Conservation (phyloP, 2,329 filamentous ascomycete species). For the Alternaria gaisen region DNA sequence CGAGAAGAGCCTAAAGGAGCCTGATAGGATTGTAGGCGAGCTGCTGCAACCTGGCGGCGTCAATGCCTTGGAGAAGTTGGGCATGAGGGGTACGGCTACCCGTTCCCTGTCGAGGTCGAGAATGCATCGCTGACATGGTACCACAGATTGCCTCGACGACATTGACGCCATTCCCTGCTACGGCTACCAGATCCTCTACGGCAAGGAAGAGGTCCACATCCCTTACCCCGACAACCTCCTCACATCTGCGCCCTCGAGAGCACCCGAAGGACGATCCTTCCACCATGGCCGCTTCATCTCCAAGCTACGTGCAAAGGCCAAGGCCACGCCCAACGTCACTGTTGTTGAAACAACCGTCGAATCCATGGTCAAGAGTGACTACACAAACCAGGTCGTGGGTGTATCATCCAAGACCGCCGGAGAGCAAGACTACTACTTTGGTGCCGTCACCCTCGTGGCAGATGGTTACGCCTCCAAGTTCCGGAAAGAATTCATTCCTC, state of each 20-base stretch:
- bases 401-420: slow-evolving; percentile 77
- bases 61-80: slow-evolving; percentile 79
- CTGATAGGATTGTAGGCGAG: slow-evolving; percentile 95
- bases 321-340: slow-evolving; percentile 81
- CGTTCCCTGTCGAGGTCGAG: neutral
- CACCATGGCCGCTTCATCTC: slow-evolving; percentile 95
- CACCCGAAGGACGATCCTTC: slow-evolving; percentile 79
- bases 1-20: slow-evolving; percentile 88
- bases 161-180: slow-evolving; percentile 86
- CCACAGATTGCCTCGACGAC: slow-evolving; percentile 76
- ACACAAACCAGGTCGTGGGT: slow-evolving; percentile 78
- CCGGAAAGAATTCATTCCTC: slow-evolving; percentile 77
- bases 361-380: slow-evolving; percentile 74
- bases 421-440: slow-evolving; percentile 80
- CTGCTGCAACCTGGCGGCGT: slow-evolving; percentile 93
- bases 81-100: slow-evolving; percentile 62
- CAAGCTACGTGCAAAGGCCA: slow-evolving; percentile 78
- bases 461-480: slow-evolving; percentile 95
- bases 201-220: slow-evolving; percentile 76
- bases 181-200: slow-evolving; percentile 89
- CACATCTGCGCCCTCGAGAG: slow-evolving; percentile 41
- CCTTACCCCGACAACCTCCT: slow-evolving; percentile 75
- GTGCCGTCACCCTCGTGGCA: slow-evolving; percentile 83
- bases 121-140: slow-evolving; percentile 16
- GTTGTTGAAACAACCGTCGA: slow-evolving; percentile 90